Evolutionary conservation across 805 yeast genomes (phyloP), one percentile per base, ranked within the genome.

Genomic region (Soucietia sequanensis): DNA sequence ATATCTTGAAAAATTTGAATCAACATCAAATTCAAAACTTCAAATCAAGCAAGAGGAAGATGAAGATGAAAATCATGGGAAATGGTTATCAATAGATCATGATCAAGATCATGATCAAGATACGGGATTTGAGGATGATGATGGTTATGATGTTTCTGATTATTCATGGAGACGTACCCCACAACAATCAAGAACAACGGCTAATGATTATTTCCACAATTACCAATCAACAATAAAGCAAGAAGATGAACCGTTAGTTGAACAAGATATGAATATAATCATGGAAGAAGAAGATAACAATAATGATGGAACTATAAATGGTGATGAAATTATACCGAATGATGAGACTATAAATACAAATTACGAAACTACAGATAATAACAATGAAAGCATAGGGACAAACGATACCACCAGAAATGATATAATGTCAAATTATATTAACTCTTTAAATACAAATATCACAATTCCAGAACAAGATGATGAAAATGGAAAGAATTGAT

Each of bases 71-170:
- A 27, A n/a, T 11, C 18, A 18, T 11, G n/a, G n/a, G n/a, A n/a
- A n/a, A n/a, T n/a, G n/a, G n/a, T n/a, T n/a, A n/a, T n/a, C n/a
- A n/a, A n/a, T n/a, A n/a, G n/a, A n/a, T n/a, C n/a, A n/a, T n/a
- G n/a, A n/a, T n/a, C n/a, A n/a, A n/a, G n/a, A n/a, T n/a, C n/a
- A n/a, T n/a, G n/a, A n/a, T n/a, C n/a, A n/a, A n/a, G n/a, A n/a
- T n/a, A 12, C 6, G n/a, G n/a, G 13, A 8, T 27, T 14, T 18
- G 30, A 27, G 16, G 30, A 27, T 15, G 30, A 27, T 6, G 30
- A 27, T 17, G 30, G 30, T 19, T 27, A 27, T 19, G 21, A 18
- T 21, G 8, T 9, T 11, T 21, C 23, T 11, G 11, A 9, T 8
- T 21, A 21, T 11, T 8, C 8, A 8, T 11, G 11, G 23, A 8